Conservation (phyloP, 1,284 basidiomycete genomes). For the Kwoniella shivajii region DNA sequence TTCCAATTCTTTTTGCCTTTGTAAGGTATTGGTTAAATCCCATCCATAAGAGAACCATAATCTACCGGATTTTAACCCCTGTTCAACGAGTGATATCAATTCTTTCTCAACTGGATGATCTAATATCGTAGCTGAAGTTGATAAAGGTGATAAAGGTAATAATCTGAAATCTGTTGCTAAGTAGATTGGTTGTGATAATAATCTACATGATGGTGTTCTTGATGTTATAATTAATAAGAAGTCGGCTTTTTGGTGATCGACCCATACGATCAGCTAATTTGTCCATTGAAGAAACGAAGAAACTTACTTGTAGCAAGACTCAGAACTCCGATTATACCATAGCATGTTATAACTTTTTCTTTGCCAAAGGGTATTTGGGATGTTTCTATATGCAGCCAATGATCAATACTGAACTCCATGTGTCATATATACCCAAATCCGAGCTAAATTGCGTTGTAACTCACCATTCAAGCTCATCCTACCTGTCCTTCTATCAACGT, state of each 20-base stretch:
- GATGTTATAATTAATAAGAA: slow-evolving; percentile 89
- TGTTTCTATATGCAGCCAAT: slow-evolving; percentile 29
- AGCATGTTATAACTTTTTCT: slow-evolving; percentile 59
- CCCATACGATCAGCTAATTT: slow-evolving; percentile 68
- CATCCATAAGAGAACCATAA: slow-evolving; percentile 91
- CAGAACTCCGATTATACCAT: slow-evolving; percentile 84
- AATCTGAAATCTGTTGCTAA: slow-evolving; percentile 90
- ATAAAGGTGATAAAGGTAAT: slow-evolving; percentile 72
- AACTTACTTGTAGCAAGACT: slow-evolving; percentile 79
- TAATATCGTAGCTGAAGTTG: slow-evolving; percentile 63
- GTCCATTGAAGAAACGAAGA: slow-evolving; percentile 67
- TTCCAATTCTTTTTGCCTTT: slow-evolving; percentile 71
- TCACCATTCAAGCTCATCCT: slow-evolving; percentile 53
- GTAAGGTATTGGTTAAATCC: slow-evolving; percentile 86
- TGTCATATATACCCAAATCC: not conserved
- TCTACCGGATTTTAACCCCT: slow-evolving; percentile 75
- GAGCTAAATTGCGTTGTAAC: slow-evolving; percentile 16
- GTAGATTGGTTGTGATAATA: slow-evolving; percentile 85
- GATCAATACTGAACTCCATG: not conserved
- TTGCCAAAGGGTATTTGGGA: slow-evolving; percentile 49
- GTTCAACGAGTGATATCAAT: slow-evolving; percentile 80
- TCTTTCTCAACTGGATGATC: slow-evolving; percentile 83
- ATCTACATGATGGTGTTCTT: slow-evolving; percentile 73
- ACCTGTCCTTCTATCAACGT: slow-evolving; percentile 53
- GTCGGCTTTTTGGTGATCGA: slow-evolving; percentile 65